phyloP scores from a whole-genome alignment of 306 rosid species.

The Cicer yamashitae region DNA sequence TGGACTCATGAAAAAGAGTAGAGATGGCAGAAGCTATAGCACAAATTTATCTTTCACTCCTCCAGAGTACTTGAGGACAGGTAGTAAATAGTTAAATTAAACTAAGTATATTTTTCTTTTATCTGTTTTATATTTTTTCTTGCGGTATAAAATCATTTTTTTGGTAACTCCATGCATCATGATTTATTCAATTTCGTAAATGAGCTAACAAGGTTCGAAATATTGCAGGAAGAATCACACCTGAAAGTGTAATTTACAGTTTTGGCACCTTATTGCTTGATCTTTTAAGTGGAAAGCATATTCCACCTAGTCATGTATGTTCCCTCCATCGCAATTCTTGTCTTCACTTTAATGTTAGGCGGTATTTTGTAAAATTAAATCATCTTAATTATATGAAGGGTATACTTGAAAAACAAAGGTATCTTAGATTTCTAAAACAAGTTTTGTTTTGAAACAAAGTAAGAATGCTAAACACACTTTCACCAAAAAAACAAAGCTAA shows the following conservation, averaged over 20 bases:
- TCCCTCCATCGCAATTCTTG: conserved; percentile 28
- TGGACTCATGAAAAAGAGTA: conserved; percentile 98
- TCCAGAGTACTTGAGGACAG: conserved; percentile 97
- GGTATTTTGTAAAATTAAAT: not conserved
- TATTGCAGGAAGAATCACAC: conserved; percentile 79
- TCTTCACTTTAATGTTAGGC: conserved; percentile 41
- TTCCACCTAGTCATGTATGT: conserved; percentile 88
- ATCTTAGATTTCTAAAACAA: too few relatives aligned
- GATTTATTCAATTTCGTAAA: conserved; percentile 27
- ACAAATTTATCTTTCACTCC: conserved; percentile 99
- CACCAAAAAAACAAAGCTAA: too few relatives aligned
- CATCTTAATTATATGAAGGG: too few relatives aligned
- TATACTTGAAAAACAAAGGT: too few relatives aligned
- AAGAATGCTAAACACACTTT: too few relatives aligned
- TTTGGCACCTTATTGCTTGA: conserved; percentile 92
- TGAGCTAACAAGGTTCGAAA: conserved; percentile 37
- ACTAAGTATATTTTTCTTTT: not conserved
- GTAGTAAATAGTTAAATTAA: conserved; percentile 47
- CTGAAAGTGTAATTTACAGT: conserved; percentile 90
- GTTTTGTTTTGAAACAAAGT: too few relatives aligned
- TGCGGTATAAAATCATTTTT: not conserved
- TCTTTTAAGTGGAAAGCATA: conserved; percentile 95
- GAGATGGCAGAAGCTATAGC: conserved; percentile 96
- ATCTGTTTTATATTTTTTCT: not conserved
- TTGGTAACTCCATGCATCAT: conserved; percentile 7